Evolutionary conservation across 192 early-diverging fungal species (phyloP).

Genomic region (Coemansia sp.): DNA sequence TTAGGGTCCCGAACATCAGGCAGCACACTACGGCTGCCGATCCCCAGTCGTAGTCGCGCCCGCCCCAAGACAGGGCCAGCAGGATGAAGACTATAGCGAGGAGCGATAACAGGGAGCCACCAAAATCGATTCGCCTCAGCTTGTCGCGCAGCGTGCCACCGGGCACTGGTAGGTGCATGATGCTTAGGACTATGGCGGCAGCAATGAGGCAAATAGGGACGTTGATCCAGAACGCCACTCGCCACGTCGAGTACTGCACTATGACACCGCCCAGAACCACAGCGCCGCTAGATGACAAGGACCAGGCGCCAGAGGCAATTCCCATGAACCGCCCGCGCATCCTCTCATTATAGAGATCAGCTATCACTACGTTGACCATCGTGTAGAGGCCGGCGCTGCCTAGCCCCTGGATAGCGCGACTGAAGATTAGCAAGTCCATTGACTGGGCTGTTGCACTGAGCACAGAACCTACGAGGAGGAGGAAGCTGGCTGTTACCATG

Average conservation of each 20-base stretch:
- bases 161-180: conserved; percentile 59
- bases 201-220: conserved; percentile 64
- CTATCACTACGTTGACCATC: conserved; percentile 66
- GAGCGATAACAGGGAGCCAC: conserved; percentile 51
- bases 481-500: conserved; percentile 31
- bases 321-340: conserved; percentile 74
- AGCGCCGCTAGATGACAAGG: conserved; percentile 60
- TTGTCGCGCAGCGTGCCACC: conserved; percentile 35
- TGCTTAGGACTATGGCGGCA: conserved; percentile 57
- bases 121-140: conserved; percentile 57
- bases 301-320: conserved; percentile 60
- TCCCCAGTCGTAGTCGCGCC: conserved; percentile 55
- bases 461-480: conserved; percentile 50
- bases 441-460: conserved; percentile 40
- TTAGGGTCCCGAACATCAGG: conserved; percentile 24
- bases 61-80: conserved; percentile 60
- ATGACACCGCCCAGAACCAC: conserved; percentile 75
- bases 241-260: conserved; percentile 62
- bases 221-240: conserved; percentile 79
- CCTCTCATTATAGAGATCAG: conserved; percentile 70
- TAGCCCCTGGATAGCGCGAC: conserved; percentile 70
- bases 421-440: conserved; percentile 60
- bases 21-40: conserved; percentile 48
- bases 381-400: conserved; percentile 65
- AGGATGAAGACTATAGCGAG: conserved; percentile 49